Evolutionary conservation across 1,284 basidiomycete genomes (phyloP).

Genomic region (Sanghuangporus sanghuang): DNA sequence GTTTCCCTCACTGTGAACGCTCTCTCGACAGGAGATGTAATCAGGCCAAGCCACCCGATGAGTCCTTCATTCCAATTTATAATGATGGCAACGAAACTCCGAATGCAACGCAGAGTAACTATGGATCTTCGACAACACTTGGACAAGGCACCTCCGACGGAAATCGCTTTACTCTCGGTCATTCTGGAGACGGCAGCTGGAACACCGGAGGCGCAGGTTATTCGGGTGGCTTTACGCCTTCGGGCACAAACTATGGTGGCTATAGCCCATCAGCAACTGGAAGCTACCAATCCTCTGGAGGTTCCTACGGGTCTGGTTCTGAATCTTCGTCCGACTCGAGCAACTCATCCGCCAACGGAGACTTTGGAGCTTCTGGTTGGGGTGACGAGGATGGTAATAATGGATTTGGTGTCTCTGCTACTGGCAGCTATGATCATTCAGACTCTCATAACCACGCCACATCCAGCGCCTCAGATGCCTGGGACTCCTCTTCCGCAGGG

Average conservation of each 20-base stretch:
- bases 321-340: no score
- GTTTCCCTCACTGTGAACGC: neutral
- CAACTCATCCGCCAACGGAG: neutral
- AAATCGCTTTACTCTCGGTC: neutral
- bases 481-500: neutral
- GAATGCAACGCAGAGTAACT: neutral
- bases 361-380: neutral
- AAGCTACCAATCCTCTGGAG: neutral
- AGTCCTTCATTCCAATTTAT: neutral
- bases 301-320: no score
- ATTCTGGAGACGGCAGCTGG: neutral
- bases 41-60: neutral
- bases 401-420: neutral
- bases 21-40: neutral
- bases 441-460: neutral
- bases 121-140: neutral
- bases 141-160: neutral
- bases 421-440: neutral
- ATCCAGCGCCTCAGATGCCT: neutral
- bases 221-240: neutral
- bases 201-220: neutral
- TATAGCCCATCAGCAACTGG: neutral
- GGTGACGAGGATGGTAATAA: neutral
- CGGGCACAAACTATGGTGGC: neutral
- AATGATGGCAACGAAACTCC: neutral